Conservation (phyloP, 352 stramenopile genomes). For the Pythium vanterpoolii region DNA sequence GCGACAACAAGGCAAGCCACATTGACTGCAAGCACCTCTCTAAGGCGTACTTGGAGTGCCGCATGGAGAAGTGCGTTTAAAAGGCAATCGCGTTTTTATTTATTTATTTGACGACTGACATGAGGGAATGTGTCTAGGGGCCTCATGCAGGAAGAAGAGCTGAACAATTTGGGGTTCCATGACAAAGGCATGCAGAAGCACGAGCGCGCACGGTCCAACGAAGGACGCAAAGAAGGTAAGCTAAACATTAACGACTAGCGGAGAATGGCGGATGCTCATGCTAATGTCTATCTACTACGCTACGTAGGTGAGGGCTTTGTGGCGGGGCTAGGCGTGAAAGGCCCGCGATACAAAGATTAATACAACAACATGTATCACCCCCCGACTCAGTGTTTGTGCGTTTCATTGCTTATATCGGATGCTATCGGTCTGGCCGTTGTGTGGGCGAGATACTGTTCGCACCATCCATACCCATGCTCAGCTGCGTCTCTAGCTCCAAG, state of each 20-base stretch:
- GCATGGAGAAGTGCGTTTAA: constrained; percentile 86
- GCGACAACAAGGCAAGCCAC: constrained; percentile 75
- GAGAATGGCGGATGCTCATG: no score
- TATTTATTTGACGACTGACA: no score
- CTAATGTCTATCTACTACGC: no score
- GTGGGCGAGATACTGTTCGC: background rate
- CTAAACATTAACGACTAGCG: background rate
- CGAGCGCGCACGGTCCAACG: constrained; percentile 35
- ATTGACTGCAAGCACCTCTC: constrained; percentile 90
- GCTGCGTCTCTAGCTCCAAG: constrained; percentile 51
- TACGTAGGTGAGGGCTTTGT: constrained; percentile 70
- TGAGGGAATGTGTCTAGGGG: constrained; percentile 35
- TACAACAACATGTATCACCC: background rate
- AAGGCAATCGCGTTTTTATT: no score
- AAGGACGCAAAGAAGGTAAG: constrained; percentile 73
- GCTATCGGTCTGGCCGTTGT: background rate
- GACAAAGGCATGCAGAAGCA: constrained; percentile 72
- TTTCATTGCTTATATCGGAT: background rate
- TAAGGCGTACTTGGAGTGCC: constrained; percentile 84
- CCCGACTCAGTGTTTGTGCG: background rate
- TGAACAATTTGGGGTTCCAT: constrained; percentile 82
- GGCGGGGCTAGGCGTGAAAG: constrained; percentile 75
- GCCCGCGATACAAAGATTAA: constrained; percentile 55
- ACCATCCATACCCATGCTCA: background rate
- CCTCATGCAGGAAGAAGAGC: constrained; percentile 82